These are phyloP conservation scores for Penicillium lagena DNA, from an alignment of 495 filamentous ascomycete genomes.

Conservation along the genomic window DNA sequence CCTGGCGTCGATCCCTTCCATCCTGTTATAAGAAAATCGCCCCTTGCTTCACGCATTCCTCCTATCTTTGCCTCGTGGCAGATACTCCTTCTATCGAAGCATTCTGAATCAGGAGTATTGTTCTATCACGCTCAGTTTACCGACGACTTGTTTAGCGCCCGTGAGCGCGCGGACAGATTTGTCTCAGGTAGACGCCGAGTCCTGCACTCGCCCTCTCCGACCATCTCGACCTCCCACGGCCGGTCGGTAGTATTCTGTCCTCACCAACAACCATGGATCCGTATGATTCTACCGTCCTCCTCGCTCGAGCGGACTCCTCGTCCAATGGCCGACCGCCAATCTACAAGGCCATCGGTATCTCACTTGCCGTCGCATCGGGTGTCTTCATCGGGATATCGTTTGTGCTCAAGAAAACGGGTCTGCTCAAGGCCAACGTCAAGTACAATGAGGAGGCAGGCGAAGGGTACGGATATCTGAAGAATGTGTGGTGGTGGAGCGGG, in stretches of 20 bases:
- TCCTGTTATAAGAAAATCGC: background rate
- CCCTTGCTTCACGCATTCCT: slow-evolving; percentile 4
- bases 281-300: slow-evolving; percentile 36
- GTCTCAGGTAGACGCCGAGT: slow-evolving; percentile 22
- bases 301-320: slow-evolving; percentile 34
- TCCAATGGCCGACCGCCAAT: slow-evolving; percentile 43
- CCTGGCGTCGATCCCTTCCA: slow-evolving; percentile 5
- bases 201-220: slow-evolving; percentile 18
- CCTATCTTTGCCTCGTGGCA: too few species aligned
- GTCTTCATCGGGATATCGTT: slow-evolving; percentile 94
- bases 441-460: slow-evolving; percentile 95
- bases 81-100: too few species aligned
- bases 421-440: slow-evolving; percentile 90
- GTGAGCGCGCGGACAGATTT: too few species aligned
- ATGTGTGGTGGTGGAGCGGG: slow-evolving; percentile 88
- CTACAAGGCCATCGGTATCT: slow-evolving; percentile 86
- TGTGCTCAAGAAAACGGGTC: slow-evolving; percentile 87
- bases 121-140: too few species aligned
- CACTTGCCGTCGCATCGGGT: slow-evolving; percentile 80
- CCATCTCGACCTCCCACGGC: slow-evolving; percentile 16
- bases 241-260: slow-evolving; percentile 17
- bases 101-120: too few species aligned
- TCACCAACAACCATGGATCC: slow-evolving; percentile 39
- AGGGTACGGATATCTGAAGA: slow-evolving; percentile 97
- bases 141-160: too few species aligned